phyloP scores from a whole-genome alignment of 2,329 filamentous ascomycete species.

The Didymella pomorum region DNA sequence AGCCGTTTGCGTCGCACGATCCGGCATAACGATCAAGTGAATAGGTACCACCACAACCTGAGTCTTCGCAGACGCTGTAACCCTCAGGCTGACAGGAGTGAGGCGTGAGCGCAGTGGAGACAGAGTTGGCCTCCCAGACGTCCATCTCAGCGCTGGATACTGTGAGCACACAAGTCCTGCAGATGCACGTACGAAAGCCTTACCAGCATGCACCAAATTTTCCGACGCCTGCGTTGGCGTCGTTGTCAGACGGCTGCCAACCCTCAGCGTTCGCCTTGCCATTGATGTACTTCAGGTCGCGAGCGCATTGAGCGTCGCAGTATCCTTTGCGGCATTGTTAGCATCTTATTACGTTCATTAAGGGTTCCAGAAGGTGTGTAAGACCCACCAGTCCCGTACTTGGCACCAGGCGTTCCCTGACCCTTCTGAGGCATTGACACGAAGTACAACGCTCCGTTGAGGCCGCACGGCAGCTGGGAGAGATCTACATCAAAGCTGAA shows the following conservation, averaged over 20 bases:
- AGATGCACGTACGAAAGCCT: neutral
- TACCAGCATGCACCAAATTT: slow-evolving; percentile 67
- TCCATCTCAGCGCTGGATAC: slow-evolving; percentile 62
- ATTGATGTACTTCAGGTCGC: slow-evolving; percentile 60
- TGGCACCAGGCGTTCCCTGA: slow-evolving; percentile 58
- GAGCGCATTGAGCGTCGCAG: slow-evolving; percentile 48
- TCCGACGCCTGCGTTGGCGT: slow-evolving; percentile 62
- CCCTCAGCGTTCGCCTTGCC: slow-evolving; percentile 64
- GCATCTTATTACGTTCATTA: neutral
- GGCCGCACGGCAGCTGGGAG: slow-evolving; percentile 70
- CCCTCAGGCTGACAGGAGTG: slow-evolving; percentile 66
- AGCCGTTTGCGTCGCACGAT: slow-evolving; percentile 71
- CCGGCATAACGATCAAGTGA: slow-evolving; percentile 67
- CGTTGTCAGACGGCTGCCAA: slow-evolving; percentile 61
- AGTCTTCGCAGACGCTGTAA: slow-evolving; percentile 62
- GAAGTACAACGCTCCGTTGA: slow-evolving; percentile 66
- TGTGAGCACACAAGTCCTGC: slow-evolving; percentile 44
- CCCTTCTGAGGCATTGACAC: slow-evolving; percentile 64
- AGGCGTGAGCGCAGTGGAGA: slow-evolving; percentile 69
- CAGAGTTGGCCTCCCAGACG: slow-evolving; percentile 70
- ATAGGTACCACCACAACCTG: slow-evolving; percentile 54
- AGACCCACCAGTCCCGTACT: slow-evolving; percentile 60
- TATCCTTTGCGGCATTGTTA: slow-evolving; percentile 43
- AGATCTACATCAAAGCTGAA: slow-evolving; percentile 55
- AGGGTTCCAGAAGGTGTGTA: too few species aligned